Evolutionary conservation across 176 grass and related monocot species (phyloP).

Genomic region (Carex pumila): DNA sequence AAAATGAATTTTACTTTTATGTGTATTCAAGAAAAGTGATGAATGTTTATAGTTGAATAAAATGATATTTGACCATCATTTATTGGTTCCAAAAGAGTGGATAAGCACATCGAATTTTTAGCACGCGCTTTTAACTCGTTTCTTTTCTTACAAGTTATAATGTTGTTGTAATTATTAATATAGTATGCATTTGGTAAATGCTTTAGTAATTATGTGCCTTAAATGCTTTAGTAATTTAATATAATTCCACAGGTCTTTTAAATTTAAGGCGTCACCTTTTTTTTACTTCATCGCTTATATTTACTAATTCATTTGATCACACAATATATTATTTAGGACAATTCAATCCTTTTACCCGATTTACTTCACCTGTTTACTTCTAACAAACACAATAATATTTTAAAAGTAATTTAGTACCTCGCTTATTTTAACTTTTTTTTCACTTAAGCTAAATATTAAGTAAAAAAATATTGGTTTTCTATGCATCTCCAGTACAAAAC

Average conservation of each 20-base stretch:
- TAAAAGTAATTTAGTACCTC: not conserved
- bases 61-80: not conserved
- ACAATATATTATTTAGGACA: too few species aligned
- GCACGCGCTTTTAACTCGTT: too few species aligned
- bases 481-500: not conserved
- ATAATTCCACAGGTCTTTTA: too few species aligned
- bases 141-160: too few species aligned
- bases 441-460: not conserved
- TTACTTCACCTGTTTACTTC: not conserved
- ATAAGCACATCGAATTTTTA: not conserved
- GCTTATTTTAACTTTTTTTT: not conserved
- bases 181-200: too few species aligned
- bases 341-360: not conserved
- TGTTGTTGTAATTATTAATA: too few species aligned
- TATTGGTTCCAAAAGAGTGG: not conserved
- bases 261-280: too few species aligned
- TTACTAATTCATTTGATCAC: too few species aligned
- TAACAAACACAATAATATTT: not conserved
- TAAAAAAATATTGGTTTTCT: not conserved
- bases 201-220: too few species aligned
- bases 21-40: not conserved
- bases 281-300: too few species aligned
- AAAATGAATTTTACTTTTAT: not conserved
- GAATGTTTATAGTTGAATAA: not conserved
- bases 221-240: too few species aligned